Base-by-base conservation (phyloP, 2,329 filamentous ascomycete genomes). In the Hirsutella rhossiliensis region DNA sequence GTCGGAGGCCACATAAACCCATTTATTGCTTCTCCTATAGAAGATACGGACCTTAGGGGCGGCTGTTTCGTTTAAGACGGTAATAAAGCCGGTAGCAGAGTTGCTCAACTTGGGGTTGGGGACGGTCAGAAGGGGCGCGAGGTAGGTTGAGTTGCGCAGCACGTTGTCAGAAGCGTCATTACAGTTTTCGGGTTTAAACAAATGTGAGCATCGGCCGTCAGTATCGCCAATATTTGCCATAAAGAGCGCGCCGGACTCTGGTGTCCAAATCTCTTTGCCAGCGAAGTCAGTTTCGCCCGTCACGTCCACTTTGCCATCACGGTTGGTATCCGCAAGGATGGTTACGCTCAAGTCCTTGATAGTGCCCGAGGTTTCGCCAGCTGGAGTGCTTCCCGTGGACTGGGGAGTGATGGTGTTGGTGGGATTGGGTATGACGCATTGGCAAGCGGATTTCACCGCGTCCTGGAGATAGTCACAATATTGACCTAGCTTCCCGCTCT, bases 161-260 rank as follows among this genome's bases (percentile, higher is more conserved):
- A 54, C 31, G 32, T 67, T 47, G 29, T 58, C 62, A 0, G 56
- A 60, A 2, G 62, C 63, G 37, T 67, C 64, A 46, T 64, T 51
- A 41, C 62, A 66, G 5, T 47, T 44, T 1, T 49, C 56, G 2
- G 64, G 50, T 18, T 28, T 47, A 38, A 46, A 48, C 17, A 29
- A 20, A 9, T 43, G 46, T 1, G 57, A 55, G 48, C 62, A 65
- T 11, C 61, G 58, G 4, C 45, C 31, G 41, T 54, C 40, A 2
- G 54, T 57, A 45, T 65, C 62, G 8, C 54, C 61, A 20, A 65
- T 59, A 43, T 62, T 62, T 13, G 62, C 52, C 1, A 65, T 52
- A 42, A 65, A 62, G 27, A 64, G 51, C 18, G 62, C 61, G 5
- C 61, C 61, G 5, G 23, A 19, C 41, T 38, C 0, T 41, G n/a